A percentile compares a stretch with the other conserved stretches of the same genome.
Evolutionary conservation across 768 basidiomycete genomes (phyloP).

Genomic region (Xerocomellus chrysenteron): DNA sequence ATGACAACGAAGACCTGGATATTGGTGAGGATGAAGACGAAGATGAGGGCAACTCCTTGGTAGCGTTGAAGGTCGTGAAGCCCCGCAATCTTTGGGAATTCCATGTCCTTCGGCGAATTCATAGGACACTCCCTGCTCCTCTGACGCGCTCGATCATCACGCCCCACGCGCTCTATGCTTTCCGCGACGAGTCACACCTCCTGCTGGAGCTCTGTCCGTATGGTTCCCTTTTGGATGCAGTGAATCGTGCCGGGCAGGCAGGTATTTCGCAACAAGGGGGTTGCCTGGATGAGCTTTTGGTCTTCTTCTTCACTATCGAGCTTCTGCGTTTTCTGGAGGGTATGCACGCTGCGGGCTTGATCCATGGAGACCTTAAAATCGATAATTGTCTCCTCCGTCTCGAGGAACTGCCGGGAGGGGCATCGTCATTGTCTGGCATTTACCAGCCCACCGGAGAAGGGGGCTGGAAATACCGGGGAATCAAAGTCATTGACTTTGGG

Average conservation of each 20-base stretch:
- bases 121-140: constrained; percentile 57
- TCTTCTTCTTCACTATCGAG: constrained; percentile 94
- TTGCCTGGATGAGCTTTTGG: constrained; percentile 88
- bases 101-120: constrained; percentile 76
- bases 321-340: constrained; percentile 79
- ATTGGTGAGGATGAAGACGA: constrained; percentile 53
- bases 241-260: constrained; percentile 77
- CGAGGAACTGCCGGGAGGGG: constrained; percentile 73
- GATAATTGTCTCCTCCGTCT: constrained; percentile 97
- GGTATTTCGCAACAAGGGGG: constrained; percentile 80
- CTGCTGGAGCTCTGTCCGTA: constrained; percentile 86
- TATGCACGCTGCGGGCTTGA: constrained; percentile 80
- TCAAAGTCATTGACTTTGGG: constrained; percentile 97
- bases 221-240: constrained; percentile 87
- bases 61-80: constrained; percentile 90
- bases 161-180: constrained; percentile 81
- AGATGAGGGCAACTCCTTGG: constrained; percentile 52
- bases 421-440: constrained; percentile 65
- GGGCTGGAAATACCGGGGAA: constrained; percentile 86
- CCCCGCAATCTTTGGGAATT: constrained; percentile 94
- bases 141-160: constrained; percentile 68
- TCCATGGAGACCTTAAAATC: constrained; percentile 98
- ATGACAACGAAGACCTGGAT: constrained; percentile 45
- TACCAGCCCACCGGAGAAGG: constrained; percentile 78
- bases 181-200: constrained; percentile 85